Evolutionary conservation across 2,329 filamentous ascomycete genomes (phyloP).

Genomic region (Aspergillus awamori): DNA sequence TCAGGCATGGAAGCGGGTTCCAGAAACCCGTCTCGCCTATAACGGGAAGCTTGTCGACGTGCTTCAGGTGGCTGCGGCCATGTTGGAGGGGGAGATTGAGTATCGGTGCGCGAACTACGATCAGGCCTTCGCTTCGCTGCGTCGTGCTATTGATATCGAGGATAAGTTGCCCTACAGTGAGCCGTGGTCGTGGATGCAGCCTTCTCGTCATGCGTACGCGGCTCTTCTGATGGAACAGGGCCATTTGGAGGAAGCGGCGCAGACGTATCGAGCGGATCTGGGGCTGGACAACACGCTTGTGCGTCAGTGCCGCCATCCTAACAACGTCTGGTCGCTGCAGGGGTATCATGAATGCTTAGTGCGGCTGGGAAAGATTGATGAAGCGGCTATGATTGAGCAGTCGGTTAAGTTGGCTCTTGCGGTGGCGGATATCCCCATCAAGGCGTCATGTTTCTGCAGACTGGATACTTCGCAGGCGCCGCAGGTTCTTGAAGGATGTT

Average conservation of each 20-base stretch:
- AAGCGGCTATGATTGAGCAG: slow-evolving; percentile 50
- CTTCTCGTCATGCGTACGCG: slow-evolving; percentile 68
- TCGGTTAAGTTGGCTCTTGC: slow-evolving; percentile 55
- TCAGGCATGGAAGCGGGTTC: slow-evolving; percentile 56
- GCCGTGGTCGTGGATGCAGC: slow-evolving; percentile 79
- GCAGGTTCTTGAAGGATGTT: neutral
- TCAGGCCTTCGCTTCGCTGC: slow-evolving; percentile 60
- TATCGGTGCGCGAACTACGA: slow-evolving; percentile 65
- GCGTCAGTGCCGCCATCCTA: slow-evolving; percentile 65
- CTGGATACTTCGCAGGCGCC: slow-evolving; percentile 24
- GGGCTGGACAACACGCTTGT: slow-evolving; percentile 61
- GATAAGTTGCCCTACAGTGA: slow-evolving; percentile 69
- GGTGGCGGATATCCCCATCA: slow-evolving; percentile 62
- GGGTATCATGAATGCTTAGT: slow-evolving; percentile 70
- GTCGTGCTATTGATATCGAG: slow-evolving; percentile 59
- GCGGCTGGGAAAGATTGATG: slow-evolving; percentile 52
- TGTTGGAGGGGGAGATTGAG: slow-evolving; percentile 73
- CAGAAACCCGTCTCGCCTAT: slow-evolving; percentile 63
- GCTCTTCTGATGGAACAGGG: slow-evolving; percentile 69
- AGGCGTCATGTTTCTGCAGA: slow-evolving; percentile 61
- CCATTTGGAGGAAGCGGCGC: slow-evolving; percentile 56
- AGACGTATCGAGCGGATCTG: slow-evolving; percentile 62
- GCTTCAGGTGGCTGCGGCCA: slow-evolving; percentile 61
- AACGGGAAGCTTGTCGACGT: slow-evolving; percentile 66
- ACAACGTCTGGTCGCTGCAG: slow-evolving; percentile 74